These are phyloP conservation scores for Yamadazyma trypodendri DNA, from an alignment of 1,139 yeast species.

Conservation along the genomic window DNA sequence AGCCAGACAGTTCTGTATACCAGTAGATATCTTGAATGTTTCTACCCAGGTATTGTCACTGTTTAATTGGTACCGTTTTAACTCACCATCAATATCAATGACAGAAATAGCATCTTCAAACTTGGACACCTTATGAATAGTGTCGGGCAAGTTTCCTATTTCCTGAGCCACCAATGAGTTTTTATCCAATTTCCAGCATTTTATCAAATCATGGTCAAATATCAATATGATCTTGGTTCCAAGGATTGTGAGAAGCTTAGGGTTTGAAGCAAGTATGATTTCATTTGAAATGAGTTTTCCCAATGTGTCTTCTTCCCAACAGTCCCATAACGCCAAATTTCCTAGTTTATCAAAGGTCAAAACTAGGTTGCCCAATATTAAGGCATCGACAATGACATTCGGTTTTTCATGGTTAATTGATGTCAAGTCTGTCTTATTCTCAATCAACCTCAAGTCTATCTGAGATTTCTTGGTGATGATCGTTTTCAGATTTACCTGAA, in stretches of 20 bases:
- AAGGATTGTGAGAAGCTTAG: constrained; percentile 29
- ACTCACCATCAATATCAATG: constrained; percentile 53
- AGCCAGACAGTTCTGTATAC: constrained; percentile 48
- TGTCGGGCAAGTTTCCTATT: constrained; percentile 15
- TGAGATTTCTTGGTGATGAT: constrained; percentile 37
- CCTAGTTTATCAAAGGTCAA: constrained; percentile 58
- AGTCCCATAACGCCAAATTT: constrained; percentile 64
- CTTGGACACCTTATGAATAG: constrained; percentile 56
- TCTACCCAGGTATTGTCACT: constrained; percentile 47
- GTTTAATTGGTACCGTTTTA: constrained; percentile 36
- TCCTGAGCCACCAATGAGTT: not conserved
- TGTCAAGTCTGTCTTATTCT: too few species aligned
- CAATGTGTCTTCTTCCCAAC: constrained; percentile 35
- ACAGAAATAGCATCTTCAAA: constrained; percentile 58
- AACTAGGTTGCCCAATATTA: constrained; percentile 35
- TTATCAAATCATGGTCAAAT: constrained; percentile 23
- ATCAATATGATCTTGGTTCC: constrained; percentile 16
- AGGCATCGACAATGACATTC: constrained; percentile 30
- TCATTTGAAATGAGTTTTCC: constrained; percentile 24
- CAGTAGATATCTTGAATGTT: constrained; percentile 53
- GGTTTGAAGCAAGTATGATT: constrained; percentile 16
- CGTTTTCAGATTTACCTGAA: constrained; percentile 27
- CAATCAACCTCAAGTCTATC: constrained; percentile 20
- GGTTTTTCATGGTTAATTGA: constrained; percentile 8
- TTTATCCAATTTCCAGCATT: constrained; percentile 29